phyloP scores from a whole-genome alignment of 352 stramenopile genomes.

The Phytophthora hibernalis region DNA sequence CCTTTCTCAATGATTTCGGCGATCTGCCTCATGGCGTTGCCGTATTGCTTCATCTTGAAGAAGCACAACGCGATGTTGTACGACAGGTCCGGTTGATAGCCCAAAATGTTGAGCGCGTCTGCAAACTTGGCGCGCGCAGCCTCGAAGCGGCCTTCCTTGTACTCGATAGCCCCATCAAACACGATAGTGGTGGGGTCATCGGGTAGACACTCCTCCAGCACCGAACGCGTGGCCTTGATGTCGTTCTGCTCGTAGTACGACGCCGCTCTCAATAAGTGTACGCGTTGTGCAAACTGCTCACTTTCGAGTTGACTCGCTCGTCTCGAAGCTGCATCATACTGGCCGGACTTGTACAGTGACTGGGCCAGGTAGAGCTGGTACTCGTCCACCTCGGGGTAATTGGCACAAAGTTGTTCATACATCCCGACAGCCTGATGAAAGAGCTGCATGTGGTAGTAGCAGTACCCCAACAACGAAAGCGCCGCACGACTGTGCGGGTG shows the following conservation, averaged over 20 bases:
- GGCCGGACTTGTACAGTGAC: slow-evolving; percentile 92
- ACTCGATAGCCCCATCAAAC: slow-evolving; percentile 85
- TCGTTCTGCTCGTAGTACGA: slow-evolving; percentile 98
- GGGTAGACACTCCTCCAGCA: slow-evolving; percentile 92
- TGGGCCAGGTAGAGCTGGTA: slow-evolving; percentile 97
- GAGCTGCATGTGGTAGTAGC: slow-evolving; percentile 97
- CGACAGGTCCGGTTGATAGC: slow-evolving; percentile 92
- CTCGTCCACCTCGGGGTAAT: slow-evolving; percentile 95
- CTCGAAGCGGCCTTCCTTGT: slow-evolving; percentile 90
- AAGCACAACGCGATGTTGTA: slow-evolving; percentile 97
- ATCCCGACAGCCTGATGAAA: slow-evolving; percentile 91
- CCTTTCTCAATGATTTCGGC: slow-evolving; percentile 95
- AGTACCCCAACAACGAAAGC: slow-evolving; percentile 97
- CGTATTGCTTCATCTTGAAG: slow-evolving; percentile 94
- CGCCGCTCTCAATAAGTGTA: slow-evolving; percentile 86
- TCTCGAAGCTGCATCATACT: slow-evolving; percentile 82
- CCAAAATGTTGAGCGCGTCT: slow-evolving; percentile 93
- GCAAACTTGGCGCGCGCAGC: slow-evolving; percentile 92
- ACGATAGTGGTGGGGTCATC: slow-evolving; percentile 94
- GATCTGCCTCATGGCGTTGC: slow-evolving; percentile 91
- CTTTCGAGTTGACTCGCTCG: slow-evolving; percentile 86
- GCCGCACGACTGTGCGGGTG: slow-evolving; percentile 93
- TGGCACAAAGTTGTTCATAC: slow-evolving; percentile 95
- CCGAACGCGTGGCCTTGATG: slow-evolving; percentile 88
- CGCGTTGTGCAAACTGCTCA: slow-evolving; percentile 88